Conservation (phyloP, 495 filamentous ascomycete species). For the Aspergillus bertholletiae region DNA sequence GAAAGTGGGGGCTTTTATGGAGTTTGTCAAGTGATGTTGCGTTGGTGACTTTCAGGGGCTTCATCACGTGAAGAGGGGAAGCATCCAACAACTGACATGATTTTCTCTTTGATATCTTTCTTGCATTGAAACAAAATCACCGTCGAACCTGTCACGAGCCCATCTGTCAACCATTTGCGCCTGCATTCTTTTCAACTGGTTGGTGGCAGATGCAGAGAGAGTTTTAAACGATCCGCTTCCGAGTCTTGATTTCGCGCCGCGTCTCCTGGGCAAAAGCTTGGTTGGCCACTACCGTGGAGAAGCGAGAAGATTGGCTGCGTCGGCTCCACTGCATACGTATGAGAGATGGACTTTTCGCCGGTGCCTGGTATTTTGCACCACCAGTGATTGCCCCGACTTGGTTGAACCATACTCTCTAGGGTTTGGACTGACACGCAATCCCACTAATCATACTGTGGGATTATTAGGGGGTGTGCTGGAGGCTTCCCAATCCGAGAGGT, state of each 20-base stretch:
- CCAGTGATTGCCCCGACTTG: neutral
- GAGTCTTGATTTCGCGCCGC: neutral
- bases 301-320: neutral
- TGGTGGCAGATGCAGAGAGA: neutral
- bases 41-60: no score
- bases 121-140: no score
- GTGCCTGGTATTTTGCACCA: neutral
- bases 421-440: slow-evolving; percentile 1
- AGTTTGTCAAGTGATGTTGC: no score
- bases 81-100: no score
- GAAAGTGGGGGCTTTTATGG: no score
- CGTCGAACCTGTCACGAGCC: no score
- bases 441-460: neutral
- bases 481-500: neutral
- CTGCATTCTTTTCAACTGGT: no score
- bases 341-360: neutral
- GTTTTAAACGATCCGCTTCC: neutral
- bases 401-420: neutral
- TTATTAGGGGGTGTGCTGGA: neutral
- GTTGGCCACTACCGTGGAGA: neutral
- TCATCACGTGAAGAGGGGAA: no score
- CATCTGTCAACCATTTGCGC: no score
- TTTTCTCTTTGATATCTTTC: no score
- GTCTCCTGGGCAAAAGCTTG: neutral
- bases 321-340: neutral